Conservation (phyloP, 2,329 filamentous ascomycete genomes). For the Botrytis elliptica region DNA sequence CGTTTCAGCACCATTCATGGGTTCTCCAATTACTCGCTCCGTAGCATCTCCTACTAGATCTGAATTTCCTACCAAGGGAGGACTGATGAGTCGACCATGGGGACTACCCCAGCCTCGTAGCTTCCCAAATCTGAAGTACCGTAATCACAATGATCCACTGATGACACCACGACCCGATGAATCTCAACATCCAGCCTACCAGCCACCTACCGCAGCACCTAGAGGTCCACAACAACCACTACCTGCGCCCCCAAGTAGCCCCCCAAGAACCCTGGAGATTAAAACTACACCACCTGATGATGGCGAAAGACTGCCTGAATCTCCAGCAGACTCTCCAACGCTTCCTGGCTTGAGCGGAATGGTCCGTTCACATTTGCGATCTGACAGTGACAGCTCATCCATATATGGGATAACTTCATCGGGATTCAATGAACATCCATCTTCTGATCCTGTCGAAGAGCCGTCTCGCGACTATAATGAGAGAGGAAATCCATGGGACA, state of each 20-base stretch:
- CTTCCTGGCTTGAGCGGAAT: slow-evolving; percentile 75
- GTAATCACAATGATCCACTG: slow-evolving; percentile 31
- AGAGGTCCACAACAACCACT: slow-evolving; percentile 10
- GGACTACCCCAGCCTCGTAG: slow-evolving; percentile 25
- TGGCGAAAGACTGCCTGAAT: slow-evolving; percentile 8
- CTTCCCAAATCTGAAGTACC: slow-evolving; percentile 30
- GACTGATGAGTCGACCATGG: slow-evolving; percentile 19
- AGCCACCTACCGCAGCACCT: not conserved
- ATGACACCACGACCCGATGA: slow-evolving; percentile 35
- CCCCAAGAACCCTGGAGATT: slow-evolving; percentile 1
- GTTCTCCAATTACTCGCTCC: slow-evolving; percentile 30
- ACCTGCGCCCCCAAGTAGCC: slow-evolving; percentile 9
- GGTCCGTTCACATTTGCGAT: slow-evolving; percentile 80
- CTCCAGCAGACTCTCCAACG: slow-evolving; percentile 68
- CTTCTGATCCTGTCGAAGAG: slow-evolving; percentile 39
- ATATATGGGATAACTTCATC: slow-evolving; percentile 59
- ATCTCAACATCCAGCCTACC: slow-evolving; percentile 35
- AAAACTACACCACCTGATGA: slow-evolving; percentile 19
- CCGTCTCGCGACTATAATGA: slow-evolving; percentile 39
- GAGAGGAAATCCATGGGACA: slow-evolving; percentile 48
- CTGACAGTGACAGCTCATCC: slow-evolving; percentile 78
- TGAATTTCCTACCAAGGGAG: slow-evolving; percentile 16
- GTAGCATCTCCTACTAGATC: slow-evolving; percentile 25
- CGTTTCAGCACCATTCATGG: slow-evolving; percentile 32
- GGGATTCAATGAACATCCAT: slow-evolving; percentile 44